Percentiles rank a stretch among this genome's conserved stretches.
These are phyloP conservation scores for Clavispora fructus DNA, from an alignment of 805 yeast species.

Conservation along the genomic window DNA sequence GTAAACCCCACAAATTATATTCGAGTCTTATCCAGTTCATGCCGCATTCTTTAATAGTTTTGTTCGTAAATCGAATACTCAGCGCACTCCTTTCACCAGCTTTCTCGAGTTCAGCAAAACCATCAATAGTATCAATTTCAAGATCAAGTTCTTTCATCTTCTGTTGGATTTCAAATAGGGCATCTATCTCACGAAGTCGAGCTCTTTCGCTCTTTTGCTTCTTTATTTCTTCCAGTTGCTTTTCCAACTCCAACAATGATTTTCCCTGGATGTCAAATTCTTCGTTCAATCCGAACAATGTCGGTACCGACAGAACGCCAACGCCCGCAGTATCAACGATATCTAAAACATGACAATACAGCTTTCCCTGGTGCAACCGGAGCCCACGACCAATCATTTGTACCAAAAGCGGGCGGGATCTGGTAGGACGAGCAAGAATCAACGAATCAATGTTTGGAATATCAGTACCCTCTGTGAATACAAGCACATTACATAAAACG, in stretches of 20 bases:
- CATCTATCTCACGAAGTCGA: slow-evolving; percentile 7
- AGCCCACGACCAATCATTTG: slow-evolving; percentile 94
- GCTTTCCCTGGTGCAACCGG: slow-evolving; percentile 56
- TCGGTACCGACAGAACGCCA: slow-evolving; percentile 54
- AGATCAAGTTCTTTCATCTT: slow-evolving; percentile 15
- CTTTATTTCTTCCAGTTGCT: slow-evolving; percentile 9
- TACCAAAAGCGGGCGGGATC: slow-evolving; percentile 60
- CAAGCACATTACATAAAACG: slow-evolving; percentile 81
- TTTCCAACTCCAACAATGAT: slow-evolving; percentile 11
- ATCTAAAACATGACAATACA: slow-evolving; percentile 69
- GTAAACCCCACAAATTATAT: slow-evolving; percentile 29
- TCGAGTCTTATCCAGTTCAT: slow-evolving; percentile 28
- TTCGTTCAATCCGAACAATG: slow-evolving; percentile 34
- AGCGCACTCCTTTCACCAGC: slow-evolving; percentile 3
- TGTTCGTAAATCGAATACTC: slow-evolving; percentile 8
- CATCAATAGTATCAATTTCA: slow-evolving; percentile 34
- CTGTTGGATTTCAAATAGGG: slow-evolving; percentile 5
- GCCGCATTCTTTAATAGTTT: slow-evolving; percentile 9
- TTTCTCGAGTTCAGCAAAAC: slow-evolving; percentile 21
- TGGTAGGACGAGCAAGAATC: slow-evolving; percentile 74
- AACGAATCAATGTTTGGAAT: slow-evolving; percentile 83
- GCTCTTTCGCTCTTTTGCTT: slow-evolving; percentile 7
- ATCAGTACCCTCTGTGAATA: slow-evolving; percentile 93
- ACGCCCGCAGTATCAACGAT: slow-evolving; percentile 59
- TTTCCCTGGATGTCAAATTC: slow-evolving; percentile 20